Evolutionary conservation across 2,329 filamentous ascomycete species (phyloP).

Genomic region (Scleromitrula shiraiana): DNA sequence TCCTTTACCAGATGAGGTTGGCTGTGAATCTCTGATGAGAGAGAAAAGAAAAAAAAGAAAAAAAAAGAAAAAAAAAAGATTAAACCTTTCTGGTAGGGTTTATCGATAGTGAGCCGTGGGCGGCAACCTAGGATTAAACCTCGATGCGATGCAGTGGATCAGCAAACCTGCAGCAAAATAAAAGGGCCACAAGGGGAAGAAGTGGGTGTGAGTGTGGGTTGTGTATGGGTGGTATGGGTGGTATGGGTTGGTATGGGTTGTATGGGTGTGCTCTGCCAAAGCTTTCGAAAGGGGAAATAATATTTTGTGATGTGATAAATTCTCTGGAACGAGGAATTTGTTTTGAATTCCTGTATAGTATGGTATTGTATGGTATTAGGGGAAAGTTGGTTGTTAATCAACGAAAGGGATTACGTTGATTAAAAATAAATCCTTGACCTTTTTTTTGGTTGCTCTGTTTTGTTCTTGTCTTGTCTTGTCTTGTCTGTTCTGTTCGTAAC

Average conservation of each 20-base stretch:
- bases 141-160: conserved; percentile 7
- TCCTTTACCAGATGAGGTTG: background rate
- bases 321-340: background rate
- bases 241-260: background rate
- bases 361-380: too few species aligned
- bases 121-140: background rate
- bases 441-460: too few species aligned
- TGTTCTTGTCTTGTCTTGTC: too few species aligned
- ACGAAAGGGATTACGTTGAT: background rate
- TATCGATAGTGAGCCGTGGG: conserved; percentile 1
- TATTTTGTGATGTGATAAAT: background rate
- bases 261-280: too few species aligned
- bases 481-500: too few species aligned
- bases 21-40: background rate
- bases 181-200: background rate
- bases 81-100: too few species aligned
- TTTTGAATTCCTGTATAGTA: background rate
- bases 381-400: too few species aligned
- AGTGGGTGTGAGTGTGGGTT: background rate
- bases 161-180: conserved; percentile 1
- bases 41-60: too few species aligned
- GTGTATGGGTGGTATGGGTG: background rate
- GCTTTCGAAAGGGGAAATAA: background rate
- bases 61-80: too few species aligned
- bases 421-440: too few species aligned